Base-by-base conservation (phyloP, 116 monocot genomes). In the Papilionanthe hybrid region DNA sequence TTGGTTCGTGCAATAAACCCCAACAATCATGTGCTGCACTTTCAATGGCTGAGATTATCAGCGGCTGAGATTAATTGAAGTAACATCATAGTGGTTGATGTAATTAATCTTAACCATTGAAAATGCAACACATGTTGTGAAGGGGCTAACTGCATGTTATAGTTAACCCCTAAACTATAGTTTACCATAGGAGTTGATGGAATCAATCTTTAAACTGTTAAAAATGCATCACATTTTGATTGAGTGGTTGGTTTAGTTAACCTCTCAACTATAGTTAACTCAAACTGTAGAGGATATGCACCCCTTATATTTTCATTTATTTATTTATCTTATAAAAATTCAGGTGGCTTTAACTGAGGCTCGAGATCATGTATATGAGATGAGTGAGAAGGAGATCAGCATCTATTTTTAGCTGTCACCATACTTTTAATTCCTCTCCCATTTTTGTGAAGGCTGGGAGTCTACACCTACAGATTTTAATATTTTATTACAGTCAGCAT, bases 261-360 rank as follows among this genome's bases (percentile, higher is more conserved):
- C 53, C 27, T 27, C 65, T 28, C 19, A 58, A 22, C n/a, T 19
- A 58, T 58, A 58, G 18, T 58, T 18, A 25, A 13, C 65, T 6
- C 25, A 23, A 65, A 27, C 2, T 65, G 7, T 53, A 53, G 53
- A 53, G 53, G 53, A 65, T 65, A 6, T 65, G 65, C 65, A 9
- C 9, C 71, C 18, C 17, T 1, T 12, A 32, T 32, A 12, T 28
- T 28, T 67, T 32, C 6, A 37, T 37, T 15, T 71, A 0, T 32
- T 71, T 17, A 18, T 1, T 6, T 73, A n/a, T 20, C 13, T 69
- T 69, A 17, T 69, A 43, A 45, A 18, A 75, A 0, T 63, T 15
- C 90, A 99, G 98, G 98, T 98, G 88, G 98, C 98, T 81, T 81
- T 98, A 78, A 90, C 91, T 5, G 98, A 94, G 76, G 98, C 98